Base-by-base conservation (phyloP, 768 basidiomycete species). In the Podaxis sp. region DNA sequence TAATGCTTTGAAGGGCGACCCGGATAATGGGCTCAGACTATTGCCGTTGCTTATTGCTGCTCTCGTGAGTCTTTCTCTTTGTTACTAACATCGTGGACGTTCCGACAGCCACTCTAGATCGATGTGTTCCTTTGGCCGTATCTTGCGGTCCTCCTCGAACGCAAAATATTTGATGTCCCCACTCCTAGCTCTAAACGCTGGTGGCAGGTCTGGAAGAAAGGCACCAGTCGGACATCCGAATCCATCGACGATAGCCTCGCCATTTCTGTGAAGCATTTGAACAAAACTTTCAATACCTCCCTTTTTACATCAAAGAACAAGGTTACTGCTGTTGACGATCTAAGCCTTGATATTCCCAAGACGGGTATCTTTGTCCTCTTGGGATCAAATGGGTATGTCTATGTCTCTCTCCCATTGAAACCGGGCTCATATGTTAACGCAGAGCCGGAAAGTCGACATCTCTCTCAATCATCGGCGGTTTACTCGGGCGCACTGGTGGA, bases 371-470 rank as follows among this genome's bases (percentile, higher is more conserved):
- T 86, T 67, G 89, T 91, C 30, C 76, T 93, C 8, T 75, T 92
- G 11, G 91, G 90, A 28, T 86, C 89, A 1, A 90, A 90, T 64
- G 88, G 88, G 86, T 80, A 36, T 36, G 76, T 46, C 7, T 20
- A 46, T 73, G 3, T 4, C 58, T 56, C 3, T 12, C 26, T n/a
- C 33, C 10, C 13, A 56, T 11, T 33, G 54, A 6, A 3, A 8
- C 46, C 58, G 57, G n/a, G 7, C 36, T 61, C 60, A 55, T 57
- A 51, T 46, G 55, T 41, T 37, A 38, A 46, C 48, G 58, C 63
- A 90, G 90, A 7, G 89, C 91, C 8, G 91, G 91, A 22, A 93
- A 92, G 73, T 90, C 89, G 0, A 93, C 91, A 0, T 74, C 83
- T 0, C 76, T 93, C 28, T 88, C 87, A 2, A 82, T 91, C 56